Evolutionary conservation across 2,329 filamentous ascomycete genomes (phyloP), one percentile per base, ranked within the genome.

Genomic region (Xylaria polymorpha): DNA sequence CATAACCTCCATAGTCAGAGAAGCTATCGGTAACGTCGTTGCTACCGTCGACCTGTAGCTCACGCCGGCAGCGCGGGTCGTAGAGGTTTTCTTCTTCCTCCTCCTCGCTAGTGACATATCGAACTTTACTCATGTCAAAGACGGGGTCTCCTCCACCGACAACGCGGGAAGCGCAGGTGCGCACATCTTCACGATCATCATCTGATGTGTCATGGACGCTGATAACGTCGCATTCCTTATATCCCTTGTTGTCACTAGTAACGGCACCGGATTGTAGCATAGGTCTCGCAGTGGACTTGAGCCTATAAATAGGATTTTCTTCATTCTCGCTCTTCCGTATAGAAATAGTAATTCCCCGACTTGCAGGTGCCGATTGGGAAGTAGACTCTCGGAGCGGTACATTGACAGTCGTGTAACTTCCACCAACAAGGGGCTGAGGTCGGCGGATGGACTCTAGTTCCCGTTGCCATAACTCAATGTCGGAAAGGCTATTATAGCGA

Each of bases 381-480:
- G 12, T 9, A 46, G 37, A 7, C 48, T 53, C 48, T 58, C 64
- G 43, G 35, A 69, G 67, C 20, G 53, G 61, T 7, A 62, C 56
- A n/a, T 46, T 58, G 20, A 71, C 69, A 0, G 22, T 64, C 1
- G 18, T 71, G 14, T 56, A 65, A 14, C 2, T 9, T 6, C 60
- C 56, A 1, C 1, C 6, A 14, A 65, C 29, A 9, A 69, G 46
- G 22, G 69, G 69, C 35, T 57, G 18, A 37, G 12, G 48, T 32
- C 69, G 69, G 14, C 69, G 69, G 15, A 69, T 67, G 18, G 44
- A 56, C 51, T 67, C 64, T 6, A 71, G 35, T 15, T 69, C 69
- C 12, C 64, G 61, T 32, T 51, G 29, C 69, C 69, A 71, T 37
- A 69, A 53, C 55, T 64, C 55, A 14, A 9, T 18, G 18, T 69